Evolutionary conservation across 202 grass and related monocot genomes (phyloP), one percentile per base, ranked within the genome.

Genomic region (Dendrocalamus latiflorus): DNA sequence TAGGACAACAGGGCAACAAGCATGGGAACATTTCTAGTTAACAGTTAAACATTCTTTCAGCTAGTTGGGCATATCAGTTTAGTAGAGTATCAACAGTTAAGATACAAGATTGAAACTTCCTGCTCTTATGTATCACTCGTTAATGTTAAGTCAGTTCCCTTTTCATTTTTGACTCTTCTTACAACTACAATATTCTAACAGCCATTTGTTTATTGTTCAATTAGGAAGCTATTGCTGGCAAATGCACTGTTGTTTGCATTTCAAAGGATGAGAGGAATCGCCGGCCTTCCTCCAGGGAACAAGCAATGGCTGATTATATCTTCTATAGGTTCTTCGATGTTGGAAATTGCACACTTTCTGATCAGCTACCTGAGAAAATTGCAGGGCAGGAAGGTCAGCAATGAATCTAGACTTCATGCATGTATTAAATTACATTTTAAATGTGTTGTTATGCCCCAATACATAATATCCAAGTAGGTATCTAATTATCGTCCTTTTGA

Each of bases 301-400:
- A 74, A 85, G 81, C 71, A 64, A 83, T 80, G 70, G 91, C 96
- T 44, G 96, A 99, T 80, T 94, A 87, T 72, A 81, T 99, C 74
- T 99, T 96, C 59, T 92, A 91, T 89, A 90, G 83, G 67, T 76
- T 90, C 45, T 99, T 96, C 60, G 71, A 99, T 89, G 93, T 91
- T 72, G 44, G 48, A 55, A 88, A 43, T 1, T 83, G 71, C 57
- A 90, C 57, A 38, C 79, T 96, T 66, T 92, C 86, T 24, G 93
- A 90, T 59, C 65, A 87, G 26, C 47, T 89, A 51, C 89, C 91
- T 77, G 89, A 83, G 30, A 87, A 65, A 67, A 96, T 99, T 67
- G 84, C 77, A 81, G 89, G 69, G 11, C 28, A 50, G 42, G 72
- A 89, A 90, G 89, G 95, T 89, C 62, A 81, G 81, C 18, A 63